Conservation (phyloP, 2,329 filamentous ascomycete species). For the Clonostachys rhizophaga region DNA sequence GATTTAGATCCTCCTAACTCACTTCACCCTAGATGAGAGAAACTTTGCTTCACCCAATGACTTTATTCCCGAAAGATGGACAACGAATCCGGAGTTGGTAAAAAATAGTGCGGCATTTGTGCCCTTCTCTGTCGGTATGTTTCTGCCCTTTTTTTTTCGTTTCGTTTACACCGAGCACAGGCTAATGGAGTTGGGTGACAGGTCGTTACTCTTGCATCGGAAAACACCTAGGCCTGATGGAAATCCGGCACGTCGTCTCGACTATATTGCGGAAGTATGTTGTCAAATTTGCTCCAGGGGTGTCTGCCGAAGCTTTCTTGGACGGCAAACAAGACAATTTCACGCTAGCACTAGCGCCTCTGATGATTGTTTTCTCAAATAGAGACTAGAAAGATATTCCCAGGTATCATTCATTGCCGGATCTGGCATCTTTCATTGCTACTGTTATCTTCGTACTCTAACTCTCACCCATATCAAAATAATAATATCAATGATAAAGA, state of each 20-base stretch:
- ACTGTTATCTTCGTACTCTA: too few relatives aligned
- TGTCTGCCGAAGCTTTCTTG: too few relatives aligned
- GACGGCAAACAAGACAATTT: too few relatives aligned
- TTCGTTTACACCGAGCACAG: too few relatives aligned
- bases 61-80: constrained; percentile 28
- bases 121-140: constrained; percentile 11
- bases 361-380: too few relatives aligned
- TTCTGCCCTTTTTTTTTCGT: too few relatives aligned
- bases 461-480: too few relatives aligned
- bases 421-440: too few relatives aligned
- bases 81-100: constrained; percentile 17
- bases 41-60: constrained; percentile 9
- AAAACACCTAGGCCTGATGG: constrained; percentile 26
- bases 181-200: constrained; percentile 1
- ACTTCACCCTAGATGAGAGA: constrained; percentile 5
- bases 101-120: constrained; percentile 12
- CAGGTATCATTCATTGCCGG: too few relatives aligned
- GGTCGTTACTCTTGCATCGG: constrained; percentile 26
- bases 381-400: too few relatives aligned
- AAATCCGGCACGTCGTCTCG: constrained; percentile 8
- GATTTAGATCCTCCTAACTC: not conserved
- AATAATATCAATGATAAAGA: too few relatives aligned
- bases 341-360: too few relatives aligned
- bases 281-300: not conserved
- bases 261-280: constrained; percentile 1